Conservation (phyloP, 1,284 basidiomycete species). For the Gymnopus androsaceus region DNA sequence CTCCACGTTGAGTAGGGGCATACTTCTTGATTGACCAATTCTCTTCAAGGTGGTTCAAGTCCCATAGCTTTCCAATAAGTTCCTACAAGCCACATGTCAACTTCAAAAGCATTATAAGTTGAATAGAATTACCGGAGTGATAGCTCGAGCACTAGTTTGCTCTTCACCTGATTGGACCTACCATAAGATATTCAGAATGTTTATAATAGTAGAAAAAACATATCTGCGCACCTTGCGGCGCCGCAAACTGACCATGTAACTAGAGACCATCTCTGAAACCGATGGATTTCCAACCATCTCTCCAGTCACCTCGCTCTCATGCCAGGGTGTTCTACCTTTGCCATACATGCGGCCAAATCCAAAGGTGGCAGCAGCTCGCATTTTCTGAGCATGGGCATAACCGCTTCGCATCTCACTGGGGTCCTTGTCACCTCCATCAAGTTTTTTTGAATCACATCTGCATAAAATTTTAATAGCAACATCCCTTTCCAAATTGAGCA, state of each 20-base stretch:
- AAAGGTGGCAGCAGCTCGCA: constrained; percentile 9
- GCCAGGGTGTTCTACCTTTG: not conserved
- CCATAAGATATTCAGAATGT: not conserved
- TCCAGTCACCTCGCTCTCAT: not conserved
- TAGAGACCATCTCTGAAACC: constrained; percentile 30
- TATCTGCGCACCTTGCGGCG: constrained; percentile 28
- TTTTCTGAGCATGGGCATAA: constrained; percentile 13
- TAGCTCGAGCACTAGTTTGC: constrained; percentile 30
- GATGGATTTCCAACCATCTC: constrained; percentile 34
- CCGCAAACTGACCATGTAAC: constrained; percentile 34
- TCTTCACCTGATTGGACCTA: constrained; percentile 29
- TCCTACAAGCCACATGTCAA: constrained; percentile 19
- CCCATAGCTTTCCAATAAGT: constrained; percentile 24
- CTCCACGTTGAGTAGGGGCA: constrained; percentile 12
- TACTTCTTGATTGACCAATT: constrained; percentile 21
- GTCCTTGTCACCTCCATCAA: not conserved
- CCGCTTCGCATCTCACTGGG: not conserved
- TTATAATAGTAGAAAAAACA: not conserved
- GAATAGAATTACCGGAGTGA: constrained; percentile 27
- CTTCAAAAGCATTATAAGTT: not conserved
- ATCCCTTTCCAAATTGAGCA: not conserved
- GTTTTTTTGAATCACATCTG: constrained; percentile 10
- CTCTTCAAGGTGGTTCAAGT: constrained; percentile 25
- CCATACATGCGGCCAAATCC: constrained; percentile 2
- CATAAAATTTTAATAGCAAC: not conserved